Conservation (phyloP, 2,329 filamentous ascomycete species). For the Exophiala bonariae region DNA sequence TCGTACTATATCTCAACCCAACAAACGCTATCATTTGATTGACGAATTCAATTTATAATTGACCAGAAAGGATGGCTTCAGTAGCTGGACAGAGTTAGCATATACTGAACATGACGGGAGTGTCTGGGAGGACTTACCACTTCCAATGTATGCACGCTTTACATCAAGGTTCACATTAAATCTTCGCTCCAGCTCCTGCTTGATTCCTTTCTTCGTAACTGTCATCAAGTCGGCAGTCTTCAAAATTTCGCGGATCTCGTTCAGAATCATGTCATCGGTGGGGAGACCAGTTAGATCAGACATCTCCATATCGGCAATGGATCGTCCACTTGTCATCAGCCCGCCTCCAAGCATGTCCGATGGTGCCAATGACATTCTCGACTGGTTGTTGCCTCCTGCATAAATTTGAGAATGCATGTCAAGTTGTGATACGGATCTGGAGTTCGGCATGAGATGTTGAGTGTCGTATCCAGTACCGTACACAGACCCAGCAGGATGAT, state of each 20-base stretch:
- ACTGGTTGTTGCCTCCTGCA: slow-evolving; percentile 50
- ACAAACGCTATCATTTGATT: slow-evolving; percentile 7
- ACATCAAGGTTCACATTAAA: slow-evolving; percentile 85
- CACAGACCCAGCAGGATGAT: slow-evolving; percentile 63
- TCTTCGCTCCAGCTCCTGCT: slow-evolving; percentile 84
- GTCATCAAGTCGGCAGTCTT: slow-evolving; percentile 92
- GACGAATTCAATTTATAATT: slow-evolving; percentile 52
- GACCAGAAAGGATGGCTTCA: slow-evolving; percentile 75
- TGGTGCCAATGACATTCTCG: slow-evolving; percentile 77
- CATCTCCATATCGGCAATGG: slow-evolving; percentile 72
- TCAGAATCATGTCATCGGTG: slow-evolving; percentile 82
- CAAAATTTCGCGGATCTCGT: slow-evolving; percentile 93
- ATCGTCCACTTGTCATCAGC: slow-evolving; percentile 64
- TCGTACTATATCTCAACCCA: neutral
- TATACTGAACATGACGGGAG: neutral
- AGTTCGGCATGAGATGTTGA: slow-evolving; percentile 49
- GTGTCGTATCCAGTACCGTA: slow-evolving; percentile 56
- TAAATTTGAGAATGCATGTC: slow-evolving; percentile 51
- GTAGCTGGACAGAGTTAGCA: slow-evolving; percentile 57
- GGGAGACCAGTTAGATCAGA: slow-evolving; percentile 73
- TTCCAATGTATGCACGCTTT: slow-evolving; percentile 91
- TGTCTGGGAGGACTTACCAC: slow-evolving; percentile 61
- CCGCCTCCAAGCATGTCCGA: slow-evolving; percentile 70
- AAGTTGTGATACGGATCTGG: slow-evolving; percentile 61
- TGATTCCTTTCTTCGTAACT: slow-evolving; percentile 98